A percentile compares a stretch with the other conserved stretches of the same genome.
Evolutionary conservation across 2,329 filamentous ascomycete species (phyloP).

Genomic region (Diaporthe batatas): DNA sequence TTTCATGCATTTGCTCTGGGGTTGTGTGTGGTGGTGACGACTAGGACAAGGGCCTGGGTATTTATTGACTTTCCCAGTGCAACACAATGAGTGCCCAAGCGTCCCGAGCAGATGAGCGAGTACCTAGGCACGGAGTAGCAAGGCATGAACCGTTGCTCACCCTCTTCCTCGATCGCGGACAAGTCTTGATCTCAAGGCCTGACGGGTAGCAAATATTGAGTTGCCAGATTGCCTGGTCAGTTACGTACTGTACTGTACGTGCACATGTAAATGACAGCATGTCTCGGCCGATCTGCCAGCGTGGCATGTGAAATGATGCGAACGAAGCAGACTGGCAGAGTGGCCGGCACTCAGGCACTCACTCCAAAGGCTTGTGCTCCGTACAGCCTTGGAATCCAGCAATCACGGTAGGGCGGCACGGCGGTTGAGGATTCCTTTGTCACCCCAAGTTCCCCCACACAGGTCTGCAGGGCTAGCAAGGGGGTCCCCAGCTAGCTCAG

Average conservation of each 20-base stretch:
- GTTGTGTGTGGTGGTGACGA: constrained; percentile 27
- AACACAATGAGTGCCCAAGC: constrained; percentile 14
- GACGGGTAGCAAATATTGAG: neutral
- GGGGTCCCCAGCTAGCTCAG: constrained; percentile 17
- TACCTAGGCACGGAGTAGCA: too few relatives aligned
- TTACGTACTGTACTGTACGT: too few relatives aligned
- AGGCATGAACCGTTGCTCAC: neutral
- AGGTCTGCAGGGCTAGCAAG: constrained; percentile 27
- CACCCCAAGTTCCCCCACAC: constrained; percentile 38
- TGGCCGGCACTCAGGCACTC: neutral
- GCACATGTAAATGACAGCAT: constrained; percentile 4
- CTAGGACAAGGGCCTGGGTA: constrained; percentile 19
- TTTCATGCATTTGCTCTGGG: constrained; percentile 32
- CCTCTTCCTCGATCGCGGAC: neutral
- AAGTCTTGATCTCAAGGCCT: neutral
- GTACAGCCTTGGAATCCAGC: constrained; percentile 9
- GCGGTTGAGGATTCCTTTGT: constrained; percentile 27
- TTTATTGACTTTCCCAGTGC: constrained; percentile 20
- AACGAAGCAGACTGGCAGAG: constrained; percentile 3
- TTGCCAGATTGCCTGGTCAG: constrained; percentile 9
- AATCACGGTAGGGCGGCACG: neutral
- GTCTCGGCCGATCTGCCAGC: constrained; percentile 23
- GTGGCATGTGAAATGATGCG: constrained; percentile 25
- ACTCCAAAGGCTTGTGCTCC: constrained; percentile 4
- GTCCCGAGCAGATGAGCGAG: constrained; percentile 3